A percentile compares a stretch with the other conserved stretches of the same genome.
phyloP scores from a whole-genome alignment of 495 filamentous ascomycete species.

The Copromyces sp. region DNA sequence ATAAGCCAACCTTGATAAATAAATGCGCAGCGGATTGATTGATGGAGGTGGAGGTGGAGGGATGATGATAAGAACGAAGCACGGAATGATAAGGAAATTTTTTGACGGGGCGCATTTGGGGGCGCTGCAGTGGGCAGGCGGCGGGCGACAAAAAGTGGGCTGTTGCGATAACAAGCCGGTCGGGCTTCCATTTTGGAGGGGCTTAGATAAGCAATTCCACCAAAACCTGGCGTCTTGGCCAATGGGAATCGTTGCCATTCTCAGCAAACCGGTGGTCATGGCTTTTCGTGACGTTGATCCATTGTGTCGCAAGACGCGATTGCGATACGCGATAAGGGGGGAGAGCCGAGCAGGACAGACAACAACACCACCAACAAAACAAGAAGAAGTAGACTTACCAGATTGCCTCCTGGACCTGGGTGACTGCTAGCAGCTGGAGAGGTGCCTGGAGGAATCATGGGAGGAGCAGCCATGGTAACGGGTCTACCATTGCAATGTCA shows the following conservation, averaged over 20 bases:
- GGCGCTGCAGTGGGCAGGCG: not conserved
- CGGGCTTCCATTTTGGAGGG: not conserved
- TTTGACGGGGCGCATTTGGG: conserved; percentile 19
- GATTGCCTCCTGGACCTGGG: conserved; percentile 53
- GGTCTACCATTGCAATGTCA: conserved; percentile 9
- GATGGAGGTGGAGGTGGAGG: not conserved
- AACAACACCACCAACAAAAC: not conserved
- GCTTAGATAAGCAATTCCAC: conserved; percentile 19
- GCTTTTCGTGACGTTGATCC: not conserved
- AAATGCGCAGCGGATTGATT: conserved; percentile 7
- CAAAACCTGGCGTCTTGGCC: conserved; percentile 5
- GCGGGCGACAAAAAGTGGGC: not conserved
- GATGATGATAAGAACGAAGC: conserved; percentile 11
- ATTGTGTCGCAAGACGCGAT: conserved; percentile 1
- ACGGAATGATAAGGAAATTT: conserved; percentile 26
- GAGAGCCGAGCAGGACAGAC: not conserved
- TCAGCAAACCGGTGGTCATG: conserved; percentile 6
- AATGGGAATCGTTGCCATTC: conserved; percentile 9
- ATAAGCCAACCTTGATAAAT: conserved; percentile 16
- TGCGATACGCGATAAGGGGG: not conserved
- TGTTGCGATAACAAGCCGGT: not conserved
- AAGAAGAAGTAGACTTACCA: conserved; percentile 43
- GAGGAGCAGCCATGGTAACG: conserved; percentile 17
- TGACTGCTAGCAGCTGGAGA: conserved; percentile 54
- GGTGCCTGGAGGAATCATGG: conserved; percentile 44